A percentile compares a stretch with the other conserved stretches of the same genome.
phyloP scores from a whole-genome alignment of 2,329 filamentous ascomycete genomes.

The Saccharata proteae region DNA sequence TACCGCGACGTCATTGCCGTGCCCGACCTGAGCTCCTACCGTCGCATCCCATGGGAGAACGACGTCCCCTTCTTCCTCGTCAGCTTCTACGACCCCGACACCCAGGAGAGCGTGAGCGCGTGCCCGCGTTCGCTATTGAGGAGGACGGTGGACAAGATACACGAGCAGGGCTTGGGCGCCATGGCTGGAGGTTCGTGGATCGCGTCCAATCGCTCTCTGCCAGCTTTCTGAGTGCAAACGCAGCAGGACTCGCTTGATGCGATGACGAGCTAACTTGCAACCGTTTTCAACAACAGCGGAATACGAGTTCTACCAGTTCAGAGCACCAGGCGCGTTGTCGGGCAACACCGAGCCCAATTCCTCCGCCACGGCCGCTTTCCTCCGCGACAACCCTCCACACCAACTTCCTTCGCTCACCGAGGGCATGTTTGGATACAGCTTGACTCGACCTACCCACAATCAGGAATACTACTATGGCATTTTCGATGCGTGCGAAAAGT shows the following conservation, averaged over 20 bases:
- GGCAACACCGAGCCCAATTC: constrained; percentile 44
- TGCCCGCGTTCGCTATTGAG: constrained; percentile 70
- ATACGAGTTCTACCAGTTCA: constrained; percentile 92
- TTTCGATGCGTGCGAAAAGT: constrained; percentile 66
- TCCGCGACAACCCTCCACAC: constrained; percentile 59
- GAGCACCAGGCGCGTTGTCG: constrained; percentile 42
- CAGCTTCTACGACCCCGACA: constrained; percentile 73
- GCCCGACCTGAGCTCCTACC: constrained; percentile 64
- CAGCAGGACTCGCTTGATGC: not conserved
- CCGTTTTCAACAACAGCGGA: constrained; percentile 50
- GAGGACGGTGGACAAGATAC: constrained; percentile 54
- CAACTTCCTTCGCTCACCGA: constrained; percentile 72
- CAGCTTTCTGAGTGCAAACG: too few species aligned
- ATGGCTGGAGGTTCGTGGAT: constrained; percentile 70
- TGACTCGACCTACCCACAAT: constrained; percentile 78
- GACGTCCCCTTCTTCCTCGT: constrained; percentile 77
- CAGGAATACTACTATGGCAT: constrained; percentile 86
- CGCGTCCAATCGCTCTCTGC: too few species aligned
- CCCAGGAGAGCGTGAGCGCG: constrained; percentile 55
- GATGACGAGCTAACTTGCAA: constrained; percentile 12
- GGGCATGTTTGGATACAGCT: constrained; percentile 91
- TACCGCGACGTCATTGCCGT: constrained; percentile 77
- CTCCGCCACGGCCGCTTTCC: constrained; percentile 60
- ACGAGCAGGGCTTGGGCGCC: constrained; percentile 58
- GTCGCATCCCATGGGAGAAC: constrained; percentile 84